Percentiles rank a stretch among this genome's conserved stretches.
Conservation (phyloP, 257 asterid genomes). For the Echites panduratus region DNA sequence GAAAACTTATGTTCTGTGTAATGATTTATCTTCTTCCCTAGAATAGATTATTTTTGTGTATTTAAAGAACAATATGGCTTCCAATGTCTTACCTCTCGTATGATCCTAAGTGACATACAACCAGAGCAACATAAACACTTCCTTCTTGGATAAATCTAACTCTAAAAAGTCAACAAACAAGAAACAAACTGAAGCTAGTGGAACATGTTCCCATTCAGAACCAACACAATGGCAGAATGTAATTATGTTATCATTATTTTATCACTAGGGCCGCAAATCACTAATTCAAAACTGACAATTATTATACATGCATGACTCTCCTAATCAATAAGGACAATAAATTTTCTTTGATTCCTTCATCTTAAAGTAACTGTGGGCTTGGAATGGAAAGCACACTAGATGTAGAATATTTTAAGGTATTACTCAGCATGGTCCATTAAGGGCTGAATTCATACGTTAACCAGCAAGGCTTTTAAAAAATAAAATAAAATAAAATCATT, state of each 20-base stretch:
- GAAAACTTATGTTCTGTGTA: background rate
- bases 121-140: background rate
- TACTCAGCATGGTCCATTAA: background rate
- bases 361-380: background rate
- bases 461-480: background rate
- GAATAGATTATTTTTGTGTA: background rate
- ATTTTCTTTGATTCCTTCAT: background rate
- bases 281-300: background rate
- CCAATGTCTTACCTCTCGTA: background rate
- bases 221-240: background rate
- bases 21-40: background rate
- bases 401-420: background rate
- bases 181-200: background rate
- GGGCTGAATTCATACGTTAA: background rate
- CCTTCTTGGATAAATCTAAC: background rate
- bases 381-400: conserved; percentile 3
- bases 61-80: background rate
- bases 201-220: background rate
- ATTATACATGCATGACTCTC: background rate
- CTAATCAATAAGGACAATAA: background rate
- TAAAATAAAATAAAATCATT: background rate
- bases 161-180: background rate
- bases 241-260: background rate
- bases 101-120: background rate
- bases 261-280: background rate